Evolutionary conservation across 768 basidiomycete genomes (phyloP).

Genomic region (Leucocoprinus sp.): DNA sequence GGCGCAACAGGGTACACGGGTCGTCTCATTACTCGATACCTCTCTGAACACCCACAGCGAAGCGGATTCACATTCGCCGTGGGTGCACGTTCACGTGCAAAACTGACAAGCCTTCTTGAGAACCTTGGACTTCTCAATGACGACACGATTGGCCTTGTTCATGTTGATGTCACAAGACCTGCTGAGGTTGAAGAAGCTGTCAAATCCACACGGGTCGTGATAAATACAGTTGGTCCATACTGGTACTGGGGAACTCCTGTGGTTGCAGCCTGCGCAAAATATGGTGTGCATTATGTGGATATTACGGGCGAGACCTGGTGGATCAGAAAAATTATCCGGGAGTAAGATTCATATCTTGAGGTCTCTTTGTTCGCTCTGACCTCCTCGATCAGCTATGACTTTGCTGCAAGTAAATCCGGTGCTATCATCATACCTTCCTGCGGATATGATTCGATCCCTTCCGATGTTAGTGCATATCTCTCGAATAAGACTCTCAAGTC

Average conservation of each 20-base stretch:
- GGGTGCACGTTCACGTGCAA: constrained; percentile 59
- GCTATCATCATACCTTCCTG: constrained; percentile 74
- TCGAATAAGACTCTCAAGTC: constrained; percentile 62
- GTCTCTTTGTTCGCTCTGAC: constrained; percentile 1
- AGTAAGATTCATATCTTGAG: constrained; percentile 31
- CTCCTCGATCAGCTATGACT: constrained; percentile 48
- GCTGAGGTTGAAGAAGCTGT: constrained; percentile 52
- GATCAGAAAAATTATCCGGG: constrained; percentile 51
- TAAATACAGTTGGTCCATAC: constrained; percentile 74
- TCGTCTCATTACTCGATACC: constrained; percentile 57
- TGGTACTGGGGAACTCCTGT: constrained; percentile 67
- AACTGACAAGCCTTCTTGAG: constrained; percentile 44
- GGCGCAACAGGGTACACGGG: constrained; percentile 80
- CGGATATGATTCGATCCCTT: constrained; percentile 72
- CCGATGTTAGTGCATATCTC: constrained; percentile 62
- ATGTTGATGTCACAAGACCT: constrained; percentile 52
- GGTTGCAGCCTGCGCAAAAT: constrained; percentile 61
- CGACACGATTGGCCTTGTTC: constrained; percentile 32
- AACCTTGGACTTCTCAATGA: constrained; percentile 34
- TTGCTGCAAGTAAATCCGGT: constrained; percentile 56
- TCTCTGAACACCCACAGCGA: constrained; percentile 54
- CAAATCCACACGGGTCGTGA: constrained; percentile 52
- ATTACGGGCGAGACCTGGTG: constrained; percentile 68
- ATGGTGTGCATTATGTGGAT: constrained; percentile 82
- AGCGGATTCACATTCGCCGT: constrained; percentile 56